Evolutionary conservation across 352 stramenopile species (phyloP), one percentile per base, ranked within the genome.

Genomic region (Aphanomyces stellatus): DNA sequence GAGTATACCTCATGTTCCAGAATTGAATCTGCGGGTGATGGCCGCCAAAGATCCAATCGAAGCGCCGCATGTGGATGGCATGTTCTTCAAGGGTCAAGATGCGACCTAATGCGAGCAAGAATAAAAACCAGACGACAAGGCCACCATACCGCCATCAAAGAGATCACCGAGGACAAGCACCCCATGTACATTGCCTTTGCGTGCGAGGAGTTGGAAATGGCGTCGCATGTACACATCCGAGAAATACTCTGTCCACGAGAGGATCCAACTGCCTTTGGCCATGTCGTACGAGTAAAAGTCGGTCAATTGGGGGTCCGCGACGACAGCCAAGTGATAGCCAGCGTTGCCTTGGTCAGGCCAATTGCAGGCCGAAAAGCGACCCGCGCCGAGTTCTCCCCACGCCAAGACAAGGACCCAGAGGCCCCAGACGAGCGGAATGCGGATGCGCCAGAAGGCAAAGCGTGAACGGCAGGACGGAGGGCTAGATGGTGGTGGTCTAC

Each of bases 221-320:
- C 53, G 53, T 8, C 65, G 65, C 65, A 67, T 71, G 53, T 62
- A 67, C 24, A 67, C 11, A 30, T 71, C 65, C 43, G 41, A 67
- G 55, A 61, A 71, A 53, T 62, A 62, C 46, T 71, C 53, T 4
- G 65, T 67, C 31, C 60, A 53, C 43, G 27, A 43, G 22, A 64
- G 55, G 30, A 28, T 7, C 43, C 62, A 46, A 8, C 49, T 55
- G 25, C 51, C 51, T 24, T 53, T 60, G 15, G 24, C 34, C 55
- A 62, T 62, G 30, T 60, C 56, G 49, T 71, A 71, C 51, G 51
- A 65, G 48, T 42, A 67, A 24, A 40, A 37, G 56, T 71, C 65
- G 0, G 65, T 67, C 10, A 71, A 49, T 31, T 71, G 65, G 11
- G 65, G 65, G 28, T 71, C 53, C 4, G 53, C 65, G n/a, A 71